Base-by-base conservation (phyloP, 805 yeast genomes). In the Candida tibetensis region DNA sequence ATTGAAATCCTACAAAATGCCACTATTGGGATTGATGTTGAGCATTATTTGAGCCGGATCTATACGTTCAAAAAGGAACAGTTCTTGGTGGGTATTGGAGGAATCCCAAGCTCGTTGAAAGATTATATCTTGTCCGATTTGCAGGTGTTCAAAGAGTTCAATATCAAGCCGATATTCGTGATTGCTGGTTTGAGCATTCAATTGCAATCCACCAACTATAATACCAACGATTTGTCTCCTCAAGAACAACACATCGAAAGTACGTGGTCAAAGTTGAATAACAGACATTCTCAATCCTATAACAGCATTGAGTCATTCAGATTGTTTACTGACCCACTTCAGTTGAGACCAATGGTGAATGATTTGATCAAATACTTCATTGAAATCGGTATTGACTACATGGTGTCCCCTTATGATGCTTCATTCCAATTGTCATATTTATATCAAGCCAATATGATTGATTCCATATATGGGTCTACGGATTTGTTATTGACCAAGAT, bases 341-440 rank as follows among this genome's bases (percentile, higher is more conserved):
- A 74, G 2, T 48, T 74, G 13, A 67, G 73, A 42, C 70, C 79
- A 3, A 73, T 79, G 53, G 58, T 74, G 38, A 64, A 71, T 37
- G 81, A 79, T 45, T 66, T 88, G 44, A 66, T 85, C 41, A 62
- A 68, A 17, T 74, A 76, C 38, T 76, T 91, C 41, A 69, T 72
- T 26, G 74, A 71, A 15, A 67, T 72, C 34, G 73, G 67, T 2
- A 62, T 86, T 9, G 83, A 81, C 41, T 90, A 74, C 54, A 60
- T 88, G 40, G 77, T 89, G 9, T 84, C 95, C 25, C 98, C 98
- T 4, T 89, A 80, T 54, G 72, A 80, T 30, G 79, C 96, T 0
- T 80, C 88, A 63, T 75, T 81, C 28, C 96, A 91, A 60, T 69
- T 93, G 50, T 77, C 85, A 5, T 88, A 87, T 52, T 63, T 91